Percentiles rank a stretch among this genome's conserved stretches.
phyloP scores from a whole-genome alignment of 139 green algal species.

The Chlorella sp. region DNA sequence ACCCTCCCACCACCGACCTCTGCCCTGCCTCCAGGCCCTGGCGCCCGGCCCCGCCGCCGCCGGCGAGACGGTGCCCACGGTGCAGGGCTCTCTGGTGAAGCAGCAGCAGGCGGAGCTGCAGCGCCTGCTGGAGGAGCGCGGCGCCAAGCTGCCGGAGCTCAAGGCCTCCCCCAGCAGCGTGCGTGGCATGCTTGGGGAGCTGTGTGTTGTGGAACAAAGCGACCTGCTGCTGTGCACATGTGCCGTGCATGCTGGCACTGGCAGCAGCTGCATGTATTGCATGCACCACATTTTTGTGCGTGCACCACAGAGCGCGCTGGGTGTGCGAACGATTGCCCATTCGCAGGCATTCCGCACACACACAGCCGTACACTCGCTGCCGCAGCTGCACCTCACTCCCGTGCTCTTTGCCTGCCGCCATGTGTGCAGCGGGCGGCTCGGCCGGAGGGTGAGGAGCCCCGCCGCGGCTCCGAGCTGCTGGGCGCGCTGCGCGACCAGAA shows the following conservation, averaged over 20 bases:
- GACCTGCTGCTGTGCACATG: no score
- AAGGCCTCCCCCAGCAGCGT: conserved; percentile 38
- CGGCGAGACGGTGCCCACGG: background rate
- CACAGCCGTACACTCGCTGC: background rate
- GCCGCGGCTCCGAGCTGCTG: conserved; percentile 16
- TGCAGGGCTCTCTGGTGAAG: background rate
- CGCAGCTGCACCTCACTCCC: background rate
- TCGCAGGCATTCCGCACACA: no score
- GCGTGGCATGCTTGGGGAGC: no score
- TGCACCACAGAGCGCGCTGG: no score
- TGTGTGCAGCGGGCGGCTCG: background rate
- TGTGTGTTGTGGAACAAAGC: no score
- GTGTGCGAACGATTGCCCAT: no score
- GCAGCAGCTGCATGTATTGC: no score
- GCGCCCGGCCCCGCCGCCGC: background rate
- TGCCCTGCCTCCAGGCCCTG: conserved; percentile 6
- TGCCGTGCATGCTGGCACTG: background rate
- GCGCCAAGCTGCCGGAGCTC: conserved; percentile 36
- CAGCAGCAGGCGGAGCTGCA: conserved; percentile 41
- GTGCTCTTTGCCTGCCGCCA: background rate
- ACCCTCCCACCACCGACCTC: no score
- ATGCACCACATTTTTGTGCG: no score
- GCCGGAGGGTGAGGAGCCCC: background rate
- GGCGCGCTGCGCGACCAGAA: conserved; percentile 14
- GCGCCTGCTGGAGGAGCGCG: conserved; percentile 32